A percentile compares a stretch with the other conserved stretches of the same genome.
Evolutionary conservation across 2,329 filamentous ascomycete species (phyloP).

Genomic region (Talaromyces atroroseus): DNA sequence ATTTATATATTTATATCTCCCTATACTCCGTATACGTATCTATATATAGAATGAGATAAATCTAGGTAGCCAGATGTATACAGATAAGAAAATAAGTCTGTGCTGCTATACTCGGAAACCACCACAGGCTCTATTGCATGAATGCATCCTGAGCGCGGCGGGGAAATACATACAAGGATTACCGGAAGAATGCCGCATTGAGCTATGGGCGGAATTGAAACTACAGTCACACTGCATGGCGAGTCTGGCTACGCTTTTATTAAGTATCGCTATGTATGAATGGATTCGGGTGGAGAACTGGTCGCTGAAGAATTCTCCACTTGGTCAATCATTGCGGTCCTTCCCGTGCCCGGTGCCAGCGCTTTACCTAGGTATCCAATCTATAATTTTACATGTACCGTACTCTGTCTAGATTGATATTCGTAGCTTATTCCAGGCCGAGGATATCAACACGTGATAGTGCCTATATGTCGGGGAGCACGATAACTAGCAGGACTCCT

Average conservation of each 20-base stretch:
- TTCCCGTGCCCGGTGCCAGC: not conserved
- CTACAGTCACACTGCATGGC: not conserved
- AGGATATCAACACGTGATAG: not conserved
- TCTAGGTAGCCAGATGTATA: not conserved
- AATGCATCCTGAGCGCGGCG: not conserved
- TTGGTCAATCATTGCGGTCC: constrained; percentile 2
- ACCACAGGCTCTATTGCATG: not conserved
- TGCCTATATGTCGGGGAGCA: not conserved
- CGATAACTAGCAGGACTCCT: too few relatives aligned
- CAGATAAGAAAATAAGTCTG: not conserved
- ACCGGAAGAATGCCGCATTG: not conserved
- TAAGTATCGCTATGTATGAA: not conserved
- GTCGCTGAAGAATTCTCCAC: constrained; percentile 9
- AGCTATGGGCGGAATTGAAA: not conserved
- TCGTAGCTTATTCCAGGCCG: not conserved
- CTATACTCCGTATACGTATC: not conserved
- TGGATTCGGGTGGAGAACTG: constrained; percentile 2
- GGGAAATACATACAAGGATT: not conserved
- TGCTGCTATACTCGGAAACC: not conserved
- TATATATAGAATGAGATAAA: not conserved
- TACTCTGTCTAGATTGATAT: not conserved
- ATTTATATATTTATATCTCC: not conserved
- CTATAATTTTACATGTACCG: too few relatives aligned
- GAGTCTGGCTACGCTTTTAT: not conserved
- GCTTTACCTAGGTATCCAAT: too few relatives aligned